Evolutionary conservation across 306 rosid species (phyloP).

Genomic region (Castanopsis chinensis): DNA sequence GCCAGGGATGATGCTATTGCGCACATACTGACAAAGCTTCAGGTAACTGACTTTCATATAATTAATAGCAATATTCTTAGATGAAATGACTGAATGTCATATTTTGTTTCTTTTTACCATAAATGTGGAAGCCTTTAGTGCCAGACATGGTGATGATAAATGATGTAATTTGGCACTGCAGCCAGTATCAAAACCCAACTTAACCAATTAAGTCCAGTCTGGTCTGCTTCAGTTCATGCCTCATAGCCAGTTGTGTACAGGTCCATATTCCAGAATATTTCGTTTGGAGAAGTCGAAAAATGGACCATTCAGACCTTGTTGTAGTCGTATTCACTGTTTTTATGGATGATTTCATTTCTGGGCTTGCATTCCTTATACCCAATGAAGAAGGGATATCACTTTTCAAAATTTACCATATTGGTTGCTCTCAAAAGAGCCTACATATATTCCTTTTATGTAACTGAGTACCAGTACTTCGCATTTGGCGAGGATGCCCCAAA

Average conservation of each 20-base stretch:
- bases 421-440: neutral
- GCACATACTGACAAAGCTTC: conserved; percentile 94
- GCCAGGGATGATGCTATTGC: conserved; percentile 96
- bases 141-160: neutral
- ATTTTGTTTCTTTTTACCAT: neutral
- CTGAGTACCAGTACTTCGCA: neutral
- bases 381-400: neutral
- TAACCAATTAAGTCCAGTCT: neutral
- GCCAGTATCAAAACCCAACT: neutral
- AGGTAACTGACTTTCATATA: conserved; percentile 44
- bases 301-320: neutral
- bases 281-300: neutral
- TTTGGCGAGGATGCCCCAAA: neutral
- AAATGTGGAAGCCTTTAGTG: neutral
- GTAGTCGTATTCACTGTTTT: neutral
- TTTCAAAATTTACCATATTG: neutral
- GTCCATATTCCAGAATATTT: neutral
- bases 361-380: neutral
- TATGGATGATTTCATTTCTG: neutral
- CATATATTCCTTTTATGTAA: neutral
- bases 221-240: neutral
- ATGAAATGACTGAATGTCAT: neutral
- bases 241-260: neutral
- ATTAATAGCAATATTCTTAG: neutral
- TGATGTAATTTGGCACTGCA: neutral